Conservation (phyloP, 2,329 filamentous ascomycete species). For the Ophiostoma ulmi region DNA sequence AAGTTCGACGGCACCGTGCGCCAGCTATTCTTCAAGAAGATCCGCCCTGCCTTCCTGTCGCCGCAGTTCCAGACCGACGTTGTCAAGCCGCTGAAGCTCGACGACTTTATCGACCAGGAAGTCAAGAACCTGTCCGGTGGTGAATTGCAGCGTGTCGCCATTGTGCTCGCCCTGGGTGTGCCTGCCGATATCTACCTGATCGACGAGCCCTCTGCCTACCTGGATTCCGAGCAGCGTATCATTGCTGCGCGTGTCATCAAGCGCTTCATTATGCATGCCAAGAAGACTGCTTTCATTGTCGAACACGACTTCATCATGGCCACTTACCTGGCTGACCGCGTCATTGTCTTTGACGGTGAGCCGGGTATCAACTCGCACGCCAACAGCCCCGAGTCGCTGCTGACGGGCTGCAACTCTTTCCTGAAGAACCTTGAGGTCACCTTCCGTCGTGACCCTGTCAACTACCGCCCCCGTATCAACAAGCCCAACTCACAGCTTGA, state of each 20-base stretch:
- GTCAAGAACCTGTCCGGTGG: constrained; percentile 98
- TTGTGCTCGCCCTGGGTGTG: constrained; percentile 90
- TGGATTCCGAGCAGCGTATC: constrained; percentile 98
- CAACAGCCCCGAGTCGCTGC: constrained; percentile 82
- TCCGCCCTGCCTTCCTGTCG: constrained; percentile 91
- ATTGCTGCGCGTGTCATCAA: constrained; percentile 97
- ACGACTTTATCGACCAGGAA: constrained; percentile 99
- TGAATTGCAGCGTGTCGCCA: constrained; percentile 98
- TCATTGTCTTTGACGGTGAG: constrained; percentile 96
- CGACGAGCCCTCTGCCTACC: constrained; percentile 93
- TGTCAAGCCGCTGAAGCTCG: constrained; percentile 97
- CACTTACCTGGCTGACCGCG: constrained; percentile 68
- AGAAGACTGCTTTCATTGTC: constrained; percentile 98
- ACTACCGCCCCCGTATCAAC: constrained; percentile 97
- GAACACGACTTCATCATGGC: constrained; percentile 99
- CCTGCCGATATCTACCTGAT: constrained; percentile 98
- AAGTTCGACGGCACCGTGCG: constrained; percentile 97
- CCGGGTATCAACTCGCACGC: constrained; percentile 84
- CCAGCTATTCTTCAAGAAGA: constrained; percentile 99
- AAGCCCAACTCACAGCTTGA: constrained; percentile 93
- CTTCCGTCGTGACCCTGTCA: constrained; percentile 95
- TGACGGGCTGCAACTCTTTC: constrained; percentile 95
- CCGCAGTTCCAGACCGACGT: constrained; percentile 99
- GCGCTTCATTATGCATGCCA: constrained; percentile 99
- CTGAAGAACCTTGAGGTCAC: constrained; percentile 95